Evolutionary conservation across 495 filamentous ascomycete species (phyloP).

Genomic region (Penicillium turbatum): DNA sequence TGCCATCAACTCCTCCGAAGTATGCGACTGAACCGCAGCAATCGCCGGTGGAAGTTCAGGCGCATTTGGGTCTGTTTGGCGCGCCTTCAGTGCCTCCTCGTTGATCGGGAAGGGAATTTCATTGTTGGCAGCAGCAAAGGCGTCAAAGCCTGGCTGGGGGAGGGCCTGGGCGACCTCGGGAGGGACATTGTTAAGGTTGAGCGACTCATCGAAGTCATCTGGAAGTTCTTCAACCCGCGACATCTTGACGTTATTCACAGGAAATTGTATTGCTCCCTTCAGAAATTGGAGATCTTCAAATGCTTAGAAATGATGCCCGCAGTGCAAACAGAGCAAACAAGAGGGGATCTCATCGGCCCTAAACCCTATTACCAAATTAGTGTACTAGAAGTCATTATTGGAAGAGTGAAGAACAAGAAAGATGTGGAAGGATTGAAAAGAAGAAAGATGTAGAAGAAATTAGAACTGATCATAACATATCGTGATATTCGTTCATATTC

Average conservation of each 20-base stretch:
- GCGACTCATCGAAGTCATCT: slow-evolving; percentile 47
- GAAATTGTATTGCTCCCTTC: not conserved
- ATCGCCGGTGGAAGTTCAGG: slow-evolving; percentile 54
- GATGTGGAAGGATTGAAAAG: not conserved
- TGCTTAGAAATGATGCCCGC: slow-evolving; percentile 12
- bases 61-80: slow-evolving; percentile 29
- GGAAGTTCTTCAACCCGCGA: slow-evolving; percentile 49
- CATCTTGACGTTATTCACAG: slow-evolving; percentile 21
- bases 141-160: slow-evolving; percentile 21
- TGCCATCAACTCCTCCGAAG: slow-evolving; percentile 63
- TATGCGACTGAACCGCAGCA: slow-evolving; percentile 56
- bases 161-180: slow-evolving; percentile 15
- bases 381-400: not conserved
- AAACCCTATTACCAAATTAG: slow-evolving; percentile 22
- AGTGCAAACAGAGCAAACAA: slow-evolving; percentile 40
- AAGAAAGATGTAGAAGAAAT: not conserved
- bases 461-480: not conserved
- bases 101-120: slow-evolving; percentile 44
- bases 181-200: slow-evolving; percentile 31
- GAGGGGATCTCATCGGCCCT: slow-evolving; percentile 23
- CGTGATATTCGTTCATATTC: no score
- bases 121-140: slow-evolving; percentile 32
- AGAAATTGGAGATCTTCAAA: slow-evolving; percentile 4
- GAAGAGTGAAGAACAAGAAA: not conserved
- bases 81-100: slow-evolving; percentile 34